A percentile compares a stretch with the other conserved stretches of the same genome.
Conservation (phyloP, 2,329 filamentous ascomycete genomes). For the Bimuria novae-zelandiae region DNA sequence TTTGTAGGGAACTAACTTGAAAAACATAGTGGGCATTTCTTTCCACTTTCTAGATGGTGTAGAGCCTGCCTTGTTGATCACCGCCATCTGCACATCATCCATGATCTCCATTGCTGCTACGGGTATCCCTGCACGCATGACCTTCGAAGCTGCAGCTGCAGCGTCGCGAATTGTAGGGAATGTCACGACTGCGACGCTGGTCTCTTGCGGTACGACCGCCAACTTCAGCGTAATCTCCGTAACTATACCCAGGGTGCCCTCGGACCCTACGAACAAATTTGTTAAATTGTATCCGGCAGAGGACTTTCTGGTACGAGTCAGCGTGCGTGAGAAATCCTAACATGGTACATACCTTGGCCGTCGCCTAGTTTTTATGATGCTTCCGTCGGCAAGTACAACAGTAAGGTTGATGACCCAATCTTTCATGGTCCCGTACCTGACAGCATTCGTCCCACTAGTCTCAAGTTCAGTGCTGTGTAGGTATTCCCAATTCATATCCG, state of each 20-base stretch:
- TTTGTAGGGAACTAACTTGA: constrained; percentile 62
- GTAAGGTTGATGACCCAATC: constrained; percentile 86
- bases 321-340: not conserved
- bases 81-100: constrained; percentile 86
- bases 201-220: constrained; percentile 74
- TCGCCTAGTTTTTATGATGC: constrained; percentile 75
- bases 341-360: constrained; percentile 61
- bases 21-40: constrained; percentile 77
- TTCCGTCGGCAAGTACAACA: constrained; percentile 78
- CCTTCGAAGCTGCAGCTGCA: constrained; percentile 71
- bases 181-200: constrained; percentile 77
- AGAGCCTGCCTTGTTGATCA: constrained; percentile 75
- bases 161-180: constrained; percentile 79
- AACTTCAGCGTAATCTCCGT: constrained; percentile 84
- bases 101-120: constrained; percentile 83
- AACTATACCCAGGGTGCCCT: constrained; percentile 79
- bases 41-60: constrained; percentile 75
- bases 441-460: constrained; percentile 73
- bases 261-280: constrained; percentile 76
- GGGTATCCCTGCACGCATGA: constrained; percentile 76
- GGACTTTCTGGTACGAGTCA: constrained; percentile 60
- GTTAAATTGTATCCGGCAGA: constrained; percentile 85
- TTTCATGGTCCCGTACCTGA: constrained; percentile 84
- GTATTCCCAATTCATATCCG: constrained; percentile 3
- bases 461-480: constrained; percentile 37